Evolutionary conservation across 768 basidiomycete genomes (phyloP).

Genomic region (Cystobasidium ongulense): DNA sequence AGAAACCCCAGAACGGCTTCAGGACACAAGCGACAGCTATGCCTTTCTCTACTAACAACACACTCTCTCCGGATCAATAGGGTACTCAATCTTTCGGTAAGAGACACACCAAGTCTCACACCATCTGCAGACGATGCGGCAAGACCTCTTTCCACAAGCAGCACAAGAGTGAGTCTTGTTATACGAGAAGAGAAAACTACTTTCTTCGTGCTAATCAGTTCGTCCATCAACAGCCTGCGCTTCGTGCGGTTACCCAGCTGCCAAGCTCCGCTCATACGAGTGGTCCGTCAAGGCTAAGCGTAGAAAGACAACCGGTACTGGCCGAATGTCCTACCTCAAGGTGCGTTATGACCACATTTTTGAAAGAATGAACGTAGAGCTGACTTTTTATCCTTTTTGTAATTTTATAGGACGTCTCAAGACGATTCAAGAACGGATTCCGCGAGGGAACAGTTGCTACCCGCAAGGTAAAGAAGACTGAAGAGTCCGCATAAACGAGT

Average conservation of each 20-base stretch:
- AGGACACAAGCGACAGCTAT: too few species aligned
- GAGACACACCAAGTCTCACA: constrained; percentile 44
- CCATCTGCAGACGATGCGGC: constrained; percentile 81
- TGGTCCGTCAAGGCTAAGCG: constrained; percentile 99
- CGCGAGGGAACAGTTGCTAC: constrained; percentile 87
- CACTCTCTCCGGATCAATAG: background rate
- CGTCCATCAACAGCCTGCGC: constrained; percentile 61
- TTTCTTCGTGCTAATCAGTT: background rate
- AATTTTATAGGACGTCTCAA: constrained; percentile 54
- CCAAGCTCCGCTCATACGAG: constrained; percentile 89
- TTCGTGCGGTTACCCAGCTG: constrained; percentile 91
- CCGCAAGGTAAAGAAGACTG: constrained; percentile 63
- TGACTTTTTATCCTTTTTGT: background rate
- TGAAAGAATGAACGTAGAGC: background rate
- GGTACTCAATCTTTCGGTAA: constrained; percentile 38
- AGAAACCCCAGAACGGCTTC: too few species aligned
- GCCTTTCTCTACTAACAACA: background rate
- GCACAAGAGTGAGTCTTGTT: constrained; percentile 71
- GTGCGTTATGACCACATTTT: constrained; percentile 24
- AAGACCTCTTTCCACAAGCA: constrained; percentile 94
- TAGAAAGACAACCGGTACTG: constrained; percentile 98
- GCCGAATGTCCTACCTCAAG: constrained; percentile 90
- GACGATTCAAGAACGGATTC: constrained; percentile 67
- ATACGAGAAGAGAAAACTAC: background rate
- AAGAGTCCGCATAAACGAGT: constrained; percentile 43